These are phyloP conservation scores for Ascocoryne sarcoides DNA, from an alignment of 2,329 filamentous ascomycete species.

Conservation along the genomic window DNA sequence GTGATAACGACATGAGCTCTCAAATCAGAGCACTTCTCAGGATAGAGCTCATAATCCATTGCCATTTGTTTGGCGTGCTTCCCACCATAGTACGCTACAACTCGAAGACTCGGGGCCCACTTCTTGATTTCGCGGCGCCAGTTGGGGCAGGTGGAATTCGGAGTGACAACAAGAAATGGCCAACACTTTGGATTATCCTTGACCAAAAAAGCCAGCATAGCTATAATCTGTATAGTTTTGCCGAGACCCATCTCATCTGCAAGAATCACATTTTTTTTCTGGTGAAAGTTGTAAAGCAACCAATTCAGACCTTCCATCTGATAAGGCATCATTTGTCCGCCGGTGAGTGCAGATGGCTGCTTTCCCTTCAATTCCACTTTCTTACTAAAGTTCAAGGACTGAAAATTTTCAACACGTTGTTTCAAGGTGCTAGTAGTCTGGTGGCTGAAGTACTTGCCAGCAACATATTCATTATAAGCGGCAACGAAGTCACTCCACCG, in stretches of 20 bases:
- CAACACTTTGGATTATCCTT: conserved; percentile 63
- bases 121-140: conserved; percentile 95
- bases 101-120: conserved; percentile 78
- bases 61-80: conserved; percentile 66
- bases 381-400: conserved; percentile 55
- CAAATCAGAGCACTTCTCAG: conserved; percentile 54
- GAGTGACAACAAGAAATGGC: conserved; percentile 88
- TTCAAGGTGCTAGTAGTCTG: conserved; percentile 52
- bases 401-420: conserved; percentile 59
- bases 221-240: conserved; percentile 91
- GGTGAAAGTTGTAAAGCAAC: conserved; percentile 85
- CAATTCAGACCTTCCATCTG: conserved; percentile 91
- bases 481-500: conserved; percentile 71
- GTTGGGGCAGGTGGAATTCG: conserved; percentile 93
- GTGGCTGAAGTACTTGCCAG: conserved; percentile 60
- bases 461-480: conserved; percentile 81
- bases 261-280: conserved; percentile 75
- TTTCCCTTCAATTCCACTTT: conserved; percentile 55
- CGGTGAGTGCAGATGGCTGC: conserved; percentile 66
- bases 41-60: conserved; percentile 79
- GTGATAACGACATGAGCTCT: conserved; percentile 88
- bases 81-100: conserved; percentile 88
- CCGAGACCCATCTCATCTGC: conserved; percentile 98
- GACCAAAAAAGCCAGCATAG: conserved; percentile 66
- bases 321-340: conserved; percentile 85